These are phyloP conservation scores for Periconia sp. DNA, from an alignment of 2,329 filamentous ascomycete genomes.

Conservation along the genomic window DNA sequence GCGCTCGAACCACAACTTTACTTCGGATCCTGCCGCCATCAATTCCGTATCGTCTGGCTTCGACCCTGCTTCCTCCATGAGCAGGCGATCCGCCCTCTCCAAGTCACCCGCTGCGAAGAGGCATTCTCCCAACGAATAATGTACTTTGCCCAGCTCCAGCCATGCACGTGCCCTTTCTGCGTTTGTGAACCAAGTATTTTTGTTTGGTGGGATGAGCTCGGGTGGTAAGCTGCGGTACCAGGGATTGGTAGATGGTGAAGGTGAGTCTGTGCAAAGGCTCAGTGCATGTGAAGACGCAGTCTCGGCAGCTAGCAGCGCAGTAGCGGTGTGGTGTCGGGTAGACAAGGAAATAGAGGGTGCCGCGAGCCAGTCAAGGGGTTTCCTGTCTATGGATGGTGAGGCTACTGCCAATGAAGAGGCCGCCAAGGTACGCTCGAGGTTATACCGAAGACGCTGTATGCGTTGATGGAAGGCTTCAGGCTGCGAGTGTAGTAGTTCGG, in stretches of 20 bases:
- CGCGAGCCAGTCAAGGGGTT: constrained; percentile 18
- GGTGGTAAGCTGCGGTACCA: constrained; percentile 33
- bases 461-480: constrained; percentile 18
- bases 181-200: constrained; percentile 29
- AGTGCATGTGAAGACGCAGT: constrained; percentile 24
- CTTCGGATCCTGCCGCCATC: constrained; percentile 6
- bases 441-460: constrained; percentile 34
- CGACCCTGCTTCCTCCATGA: constrained; percentile 2
- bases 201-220: constrained; percentile 36
- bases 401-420: constrained; percentile 6
- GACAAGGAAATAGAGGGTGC: constrained; percentile 4
- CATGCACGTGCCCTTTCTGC: constrained; percentile 30
- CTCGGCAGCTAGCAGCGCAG: constrained; percentile 27
- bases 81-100: constrained; percentile 29
- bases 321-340: constrained; percentile 19
- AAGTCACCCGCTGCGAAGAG: constrained; percentile 38
- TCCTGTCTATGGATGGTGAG: neutral
- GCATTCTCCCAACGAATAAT: constrained; percentile 30
- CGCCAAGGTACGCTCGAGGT: constrained; percentile 27
- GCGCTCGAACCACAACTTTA: constrained; percentile 27
- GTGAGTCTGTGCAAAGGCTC: constrained; percentile 28
- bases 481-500: constrained; percentile 28
- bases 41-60: constrained; percentile 8
- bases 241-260: constrained; percentile 27
- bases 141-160: constrained; percentile 30